A percentile compares a stretch with the other conserved stretches of the same genome.
These are phyloP conservation scores for Theileria orientalis DNA, from an alignment of 169 alveolate species.

Conservation along the genomic window DNA sequence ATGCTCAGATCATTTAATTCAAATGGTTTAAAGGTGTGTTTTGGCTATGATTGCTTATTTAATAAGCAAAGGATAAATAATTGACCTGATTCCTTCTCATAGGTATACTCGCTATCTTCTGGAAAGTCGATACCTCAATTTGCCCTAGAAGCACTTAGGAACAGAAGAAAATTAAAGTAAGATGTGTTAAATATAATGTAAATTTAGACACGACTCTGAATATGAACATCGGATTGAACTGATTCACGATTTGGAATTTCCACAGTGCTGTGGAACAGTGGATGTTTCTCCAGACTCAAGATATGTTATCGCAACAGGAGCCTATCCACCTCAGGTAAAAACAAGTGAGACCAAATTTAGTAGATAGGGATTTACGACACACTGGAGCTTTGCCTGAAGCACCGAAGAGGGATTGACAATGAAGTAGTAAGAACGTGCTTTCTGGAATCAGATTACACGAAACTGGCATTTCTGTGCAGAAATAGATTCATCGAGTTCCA, in stretches of 20 bases:
- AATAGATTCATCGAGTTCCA: slow-evolving; percentile 71
- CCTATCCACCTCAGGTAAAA: slow-evolving; percentile 74
- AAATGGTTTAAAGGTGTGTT: slow-evolving; percentile 61
- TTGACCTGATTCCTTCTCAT: not conserved
- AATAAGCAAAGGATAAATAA: not conserved
- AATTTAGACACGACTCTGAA: slow-evolving; percentile 36
- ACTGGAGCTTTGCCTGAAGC: slow-evolving; percentile 70
- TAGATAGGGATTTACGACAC: slow-evolving; percentile 76
- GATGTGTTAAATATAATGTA: not conserved
- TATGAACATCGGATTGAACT: slow-evolving; percentile 62
- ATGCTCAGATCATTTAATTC: slow-evolving; percentile 62
- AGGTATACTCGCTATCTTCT: slow-evolving; percentile 63
- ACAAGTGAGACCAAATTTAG: not conserved
- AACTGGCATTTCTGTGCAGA: slow-evolving; percentile 69
- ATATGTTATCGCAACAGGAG: slow-evolving; percentile 71
- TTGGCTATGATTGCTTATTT: not conserved
- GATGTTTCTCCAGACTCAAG: slow-evolving; percentile 69
- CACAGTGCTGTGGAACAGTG: slow-evolving; percentile 72
- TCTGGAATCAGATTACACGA: slow-evolving; percentile 69
- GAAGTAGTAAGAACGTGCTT: slow-evolving; percentile 69
- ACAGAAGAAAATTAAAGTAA: slow-evolving; percentile 40
- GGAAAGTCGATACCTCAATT: slow-evolving; percentile 60
- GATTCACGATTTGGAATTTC: slow-evolving; percentile 75
- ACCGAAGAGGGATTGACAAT: slow-evolving; percentile 74
- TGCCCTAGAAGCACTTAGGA: slow-evolving; percentile 28